A percentile compares a stretch with the other conserved stretches of the same genome.
Evolutionary conservation across 2,329 filamentous ascomycete genomes (phyloP).

Genomic region (Monosporascus cannonballus): DNA sequence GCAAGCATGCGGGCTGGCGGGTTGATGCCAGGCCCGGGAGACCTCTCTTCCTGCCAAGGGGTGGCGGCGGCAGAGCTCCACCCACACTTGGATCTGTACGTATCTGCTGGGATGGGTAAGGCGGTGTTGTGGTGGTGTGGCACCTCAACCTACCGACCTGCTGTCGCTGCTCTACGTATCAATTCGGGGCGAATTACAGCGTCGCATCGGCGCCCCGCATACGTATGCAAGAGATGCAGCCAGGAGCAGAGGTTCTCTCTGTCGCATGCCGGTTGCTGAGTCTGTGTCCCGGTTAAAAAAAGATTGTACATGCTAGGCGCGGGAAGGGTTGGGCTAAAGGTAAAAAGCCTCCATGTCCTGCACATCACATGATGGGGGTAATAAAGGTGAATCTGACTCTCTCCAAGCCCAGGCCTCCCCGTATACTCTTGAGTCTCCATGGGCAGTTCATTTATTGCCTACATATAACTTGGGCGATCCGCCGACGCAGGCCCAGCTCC

Average conservation of each 20-base stretch:
- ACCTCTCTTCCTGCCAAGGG: too few species aligned
- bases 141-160: conserved; percentile 18
- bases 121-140: conserved; percentile 12
- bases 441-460: background rate
- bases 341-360: too few species aligned
- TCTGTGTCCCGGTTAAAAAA: background rate
- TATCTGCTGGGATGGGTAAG: background rate
- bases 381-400: background rate
- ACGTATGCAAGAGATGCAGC: conserved; percentile 30
- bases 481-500: too few species aligned
- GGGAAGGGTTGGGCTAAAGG: too few species aligned
- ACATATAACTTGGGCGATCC: background rate
- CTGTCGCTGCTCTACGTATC: conserved; percentile 2
- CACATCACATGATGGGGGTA: background rate
- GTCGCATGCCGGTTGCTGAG: background rate
- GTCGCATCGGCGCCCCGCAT: conserved; percentile 19
- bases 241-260: background rate
- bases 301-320: background rate
- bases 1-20: background rate
- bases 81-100: conserved; percentile 6
- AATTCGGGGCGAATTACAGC: conserved; percentile 18
- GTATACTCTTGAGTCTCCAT: too few species aligned
- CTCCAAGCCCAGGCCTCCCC: too few species aligned
- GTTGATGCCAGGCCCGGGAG: background rate
- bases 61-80: conserved; percentile 5